Base-by-base conservation (phyloP, 2,329 filamentous ascomycete genomes). In the Exophiala sideris region DNA sequence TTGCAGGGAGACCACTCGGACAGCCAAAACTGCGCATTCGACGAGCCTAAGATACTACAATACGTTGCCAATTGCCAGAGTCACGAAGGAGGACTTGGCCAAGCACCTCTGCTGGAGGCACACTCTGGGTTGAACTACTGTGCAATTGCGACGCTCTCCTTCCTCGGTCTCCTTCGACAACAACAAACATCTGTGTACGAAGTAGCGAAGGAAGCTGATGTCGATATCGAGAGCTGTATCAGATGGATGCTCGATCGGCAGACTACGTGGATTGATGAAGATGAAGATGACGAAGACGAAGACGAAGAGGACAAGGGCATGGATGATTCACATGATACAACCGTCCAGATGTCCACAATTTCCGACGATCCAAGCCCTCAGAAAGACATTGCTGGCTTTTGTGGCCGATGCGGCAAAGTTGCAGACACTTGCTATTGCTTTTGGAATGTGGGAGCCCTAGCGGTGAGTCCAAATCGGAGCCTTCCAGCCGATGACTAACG, bases 371-470 rank as follows among this genome's bases (percentile, higher is more conserved):
- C 53, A 33, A 18, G 24, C n/a, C 2, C 29, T 2, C 11, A 47
- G 10, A 36, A 40, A 9, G 5, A 21, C 5, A 54, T 58, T 18
- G 80, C 89, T 1, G 94, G 91, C 8, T 91, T 95, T 73, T 96
- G 95, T 65, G 94, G 94, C 21, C 84, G 94, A 46, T 85, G 83
- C 68, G 96, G 96, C 74, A 99, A 99, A 71, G 80, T 86, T 45
- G 88, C 89, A 8, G 94, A 99, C 71, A 97, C 94, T 0, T 99
- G 94, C 73, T 99, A 99, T 70, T 87, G 84, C 18, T 99, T 92
- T 78, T 99, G 94, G 94, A 89, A 89, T 0, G 79, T 80, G 3
- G 90, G 83, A 1, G 83, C 90, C 47, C 68, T 81, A 47, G 68
- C 70, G 54, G 76, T 79, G 70, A 64, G 68, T 45, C 11, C 33